These are phyloP conservation scores for Mortierella sp. DNA, from an alignment of 371 early-diverging fungal genomes.

Conservation along the genomic window DNA sequence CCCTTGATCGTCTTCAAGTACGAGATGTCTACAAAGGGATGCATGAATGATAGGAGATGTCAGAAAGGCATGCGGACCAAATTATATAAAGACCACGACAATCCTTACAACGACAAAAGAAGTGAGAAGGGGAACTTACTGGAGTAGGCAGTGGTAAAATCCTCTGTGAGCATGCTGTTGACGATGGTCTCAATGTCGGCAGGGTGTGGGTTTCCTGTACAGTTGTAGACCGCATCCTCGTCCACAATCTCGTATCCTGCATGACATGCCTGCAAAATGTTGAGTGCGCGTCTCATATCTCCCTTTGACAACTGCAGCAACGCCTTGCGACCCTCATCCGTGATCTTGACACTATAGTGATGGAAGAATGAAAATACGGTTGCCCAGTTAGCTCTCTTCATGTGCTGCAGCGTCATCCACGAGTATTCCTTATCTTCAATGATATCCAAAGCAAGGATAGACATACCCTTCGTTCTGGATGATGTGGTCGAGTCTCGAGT, in stretches of 20 bases:
- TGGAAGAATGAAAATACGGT: no score
- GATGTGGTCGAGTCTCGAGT: constrained; percentile 79
- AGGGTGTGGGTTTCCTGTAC: constrained; percentile 94
- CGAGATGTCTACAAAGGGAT: constrained; percentile 68
- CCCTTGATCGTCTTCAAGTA: constrained; percentile 86
- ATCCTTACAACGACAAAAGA: background rate
- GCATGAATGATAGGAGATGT: background rate
- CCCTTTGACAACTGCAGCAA: constrained; percentile 88
- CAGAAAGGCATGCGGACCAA: constrained; percentile 5
- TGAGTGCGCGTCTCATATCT: constrained; percentile 98
- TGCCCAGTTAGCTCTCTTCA: no score
- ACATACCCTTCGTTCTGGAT: constrained; percentile 78
- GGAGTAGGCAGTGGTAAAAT: constrained; percentile 82
- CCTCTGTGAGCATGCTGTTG: constrained; percentile 83
- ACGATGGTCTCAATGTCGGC: constrained; percentile 86
- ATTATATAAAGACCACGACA: background rate
- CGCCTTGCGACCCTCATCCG: constrained; percentile 85
- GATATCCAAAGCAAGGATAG: background rate
- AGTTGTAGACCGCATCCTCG: constrained; percentile 86
- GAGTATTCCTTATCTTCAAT: no score
- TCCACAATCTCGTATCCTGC: constrained; percentile 85
- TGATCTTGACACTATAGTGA: constrained; percentile 79
- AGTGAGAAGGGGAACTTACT: constrained; percentile 60
- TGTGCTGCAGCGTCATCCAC: no score
- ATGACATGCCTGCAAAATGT: constrained; percentile 93